Evolutionary conservation across 257 asterid species (phyloP).

Genomic region (Ilex asprella): DNA sequence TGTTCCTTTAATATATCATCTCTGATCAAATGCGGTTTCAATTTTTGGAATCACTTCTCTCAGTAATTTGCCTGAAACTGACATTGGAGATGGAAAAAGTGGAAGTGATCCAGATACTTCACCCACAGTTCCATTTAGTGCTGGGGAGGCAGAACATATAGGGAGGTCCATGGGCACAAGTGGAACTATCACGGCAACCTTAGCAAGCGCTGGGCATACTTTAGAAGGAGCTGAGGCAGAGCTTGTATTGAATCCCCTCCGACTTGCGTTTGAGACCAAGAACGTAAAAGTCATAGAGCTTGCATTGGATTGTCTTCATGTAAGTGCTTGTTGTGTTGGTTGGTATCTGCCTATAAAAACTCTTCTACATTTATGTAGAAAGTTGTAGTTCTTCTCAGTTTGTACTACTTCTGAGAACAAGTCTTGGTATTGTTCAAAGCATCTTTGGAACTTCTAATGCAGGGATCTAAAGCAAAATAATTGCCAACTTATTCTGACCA

Average conservation of each 20-base stretch:
- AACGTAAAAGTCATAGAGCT: constrained; percentile 83
- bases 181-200: constrained; percentile 42
- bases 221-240: constrained; percentile 78
- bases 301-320: constrained; percentile 99
- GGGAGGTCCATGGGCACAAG: constrained; percentile 20
- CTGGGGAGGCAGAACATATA: constrained; percentile 36
- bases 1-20: no score
- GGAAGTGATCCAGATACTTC: constrained; percentile 41
- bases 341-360: constrained; percentile 8
- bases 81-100: constrained; percentile 28
- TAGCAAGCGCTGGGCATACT: constrained; percentile 83
- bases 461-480: constrained; percentile 3
- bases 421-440: constrained; percentile 2
- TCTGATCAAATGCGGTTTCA: no score
- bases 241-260: constrained; percentile 80
- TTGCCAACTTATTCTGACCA: constrained; percentile 5
- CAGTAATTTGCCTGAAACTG: constrained; percentile 30
- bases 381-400: constrained; percentile 1
- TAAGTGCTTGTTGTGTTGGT: constrained; percentile 39
- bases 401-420: no score
- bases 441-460: constrained; percentile 6
- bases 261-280: constrained; percentile 91
- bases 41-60: no score
- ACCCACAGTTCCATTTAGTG: constrained; percentile 29
- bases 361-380: constrained; percentile 10